Evolutionary conservation across 1,284 basidiomycete genomes (phyloP).

Genomic region (Pisolithus thermaeus): DNA sequence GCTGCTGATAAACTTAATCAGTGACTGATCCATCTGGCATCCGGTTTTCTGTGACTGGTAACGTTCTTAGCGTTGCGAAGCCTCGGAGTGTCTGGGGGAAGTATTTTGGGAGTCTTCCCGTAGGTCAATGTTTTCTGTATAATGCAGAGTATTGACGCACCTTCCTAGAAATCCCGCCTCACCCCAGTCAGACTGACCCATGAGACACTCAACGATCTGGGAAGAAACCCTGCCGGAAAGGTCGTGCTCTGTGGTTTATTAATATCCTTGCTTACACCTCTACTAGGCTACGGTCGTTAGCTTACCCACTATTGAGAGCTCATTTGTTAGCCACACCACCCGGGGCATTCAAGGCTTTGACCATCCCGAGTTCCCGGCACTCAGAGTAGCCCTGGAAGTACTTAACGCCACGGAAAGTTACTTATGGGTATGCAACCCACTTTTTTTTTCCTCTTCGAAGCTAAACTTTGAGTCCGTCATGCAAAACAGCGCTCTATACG

Average conservation of each 20-base stretch:
- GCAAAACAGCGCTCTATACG: conserved; percentile 70
- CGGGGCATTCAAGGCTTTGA: conserved; percentile 76
- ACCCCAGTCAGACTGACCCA: conserved; percentile 63
- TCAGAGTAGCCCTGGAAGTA: conserved; percentile 82
- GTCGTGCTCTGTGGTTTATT: conserved; percentile 31
- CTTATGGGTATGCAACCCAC: conserved; percentile 67
- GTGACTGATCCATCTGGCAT: conserved; percentile 78
- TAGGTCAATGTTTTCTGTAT: conserved; percentile 22
- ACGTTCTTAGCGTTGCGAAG: conserved; percentile 66
- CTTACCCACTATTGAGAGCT: conserved; percentile 92
- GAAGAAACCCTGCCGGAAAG: conserved; percentile 68
- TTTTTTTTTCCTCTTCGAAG: neutral
- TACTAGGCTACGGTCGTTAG: conserved; percentile 77
- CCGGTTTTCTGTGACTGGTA: conserved; percentile 85
- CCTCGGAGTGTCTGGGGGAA: conserved; percentile 73
- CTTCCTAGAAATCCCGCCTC: conserved; percentile 48
- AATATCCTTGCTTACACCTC: conserved; percentile 5
- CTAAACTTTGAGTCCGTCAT: conserved; percentile 4
- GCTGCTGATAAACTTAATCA: conserved; percentile 26
- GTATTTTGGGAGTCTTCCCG: conserved; percentile 62
- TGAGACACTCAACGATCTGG: conserved; percentile 72
- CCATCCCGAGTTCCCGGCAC: conserved; percentile 81
- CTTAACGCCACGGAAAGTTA: conserved; percentile 94
- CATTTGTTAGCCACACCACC: conserved; percentile 78
- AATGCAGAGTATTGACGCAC: neutral